phyloP scores from a whole-genome alignment of 768 basidiomycete species.

The Tricholoma furcatifolium region DNA sequence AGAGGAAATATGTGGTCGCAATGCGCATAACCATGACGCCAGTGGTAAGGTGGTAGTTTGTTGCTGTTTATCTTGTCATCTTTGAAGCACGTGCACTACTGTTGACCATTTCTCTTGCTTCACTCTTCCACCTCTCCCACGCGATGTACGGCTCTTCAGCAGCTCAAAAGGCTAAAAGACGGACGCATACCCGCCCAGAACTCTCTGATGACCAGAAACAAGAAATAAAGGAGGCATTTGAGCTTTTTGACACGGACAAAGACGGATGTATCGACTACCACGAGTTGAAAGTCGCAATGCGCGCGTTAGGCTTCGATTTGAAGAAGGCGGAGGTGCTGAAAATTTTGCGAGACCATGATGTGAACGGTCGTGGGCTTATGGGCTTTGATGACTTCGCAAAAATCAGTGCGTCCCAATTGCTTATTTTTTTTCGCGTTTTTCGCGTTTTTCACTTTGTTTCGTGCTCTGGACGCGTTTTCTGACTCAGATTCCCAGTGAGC shows the following conservation, averaged over 20 bases:
- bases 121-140: conserved; percentile 6
- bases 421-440: conserved; percentile 2
- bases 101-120: background rate
- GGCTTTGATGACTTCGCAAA: conserved; percentile 92
- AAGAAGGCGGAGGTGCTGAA: conserved; percentile 99
- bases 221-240: conserved; percentile 98
- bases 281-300: conserved; percentile 98
- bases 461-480: conserved; percentile 13
- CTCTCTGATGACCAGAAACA: conserved; percentile 88
- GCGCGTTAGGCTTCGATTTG: conserved; percentile 94
- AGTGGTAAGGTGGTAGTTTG: too few relatives aligned
- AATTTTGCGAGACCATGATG: conserved; percentile 87
- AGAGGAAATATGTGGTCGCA: too few relatives aligned
- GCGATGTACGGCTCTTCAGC: conserved; percentile 64
- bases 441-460: background rate
- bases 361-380: conserved; percentile 80
- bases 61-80: too few relatives aligned
- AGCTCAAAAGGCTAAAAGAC: conserved; percentile 71
- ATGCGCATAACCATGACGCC: too few relatives aligned
- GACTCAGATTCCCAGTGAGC: conserved; percentile 63
- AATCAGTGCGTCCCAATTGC: conserved; percentile 59
- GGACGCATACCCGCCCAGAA: conserved; percentile 76
- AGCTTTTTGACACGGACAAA: conserved; percentile 99
- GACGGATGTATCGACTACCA: conserved; percentile 96
- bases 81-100: too few relatives aligned